These are phyloP conservation scores for Tolypocladium endophyticum DNA, from an alignment of 2,329 filamentous ascomycete species.

Conservation along the genomic window DNA sequence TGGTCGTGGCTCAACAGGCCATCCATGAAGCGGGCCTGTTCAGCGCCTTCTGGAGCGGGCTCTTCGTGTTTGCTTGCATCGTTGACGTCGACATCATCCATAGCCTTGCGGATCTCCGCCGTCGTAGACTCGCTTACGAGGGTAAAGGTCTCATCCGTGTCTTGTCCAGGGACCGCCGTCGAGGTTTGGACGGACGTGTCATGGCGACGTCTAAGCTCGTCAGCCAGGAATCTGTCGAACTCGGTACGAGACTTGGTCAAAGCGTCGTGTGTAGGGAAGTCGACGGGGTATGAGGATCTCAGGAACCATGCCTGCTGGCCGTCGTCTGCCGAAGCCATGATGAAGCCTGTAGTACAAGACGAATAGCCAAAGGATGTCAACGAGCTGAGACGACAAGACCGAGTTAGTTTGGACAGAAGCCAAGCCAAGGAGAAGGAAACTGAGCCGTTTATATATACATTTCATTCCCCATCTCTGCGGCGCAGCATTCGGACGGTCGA, in stretches of 20 bases:
- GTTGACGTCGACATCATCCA: slow-evolving; percentile 3
- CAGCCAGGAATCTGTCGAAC: slow-evolving; percentile 20
- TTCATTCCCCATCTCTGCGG: background rate
- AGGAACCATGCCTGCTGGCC: slow-evolving; percentile 25
- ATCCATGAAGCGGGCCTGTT: slow-evolving; percentile 21
- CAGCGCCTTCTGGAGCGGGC: background rate
- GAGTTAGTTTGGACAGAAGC: background rate
- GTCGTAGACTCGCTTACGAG: slow-evolving; percentile 14
- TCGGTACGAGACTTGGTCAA: slow-evolving; percentile 19
- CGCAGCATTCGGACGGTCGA: background rate
- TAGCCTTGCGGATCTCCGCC: slow-evolving; percentile 10
- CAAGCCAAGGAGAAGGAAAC: background rate
- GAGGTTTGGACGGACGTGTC: slow-evolving; percentile 1
- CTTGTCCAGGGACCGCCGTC: background rate
- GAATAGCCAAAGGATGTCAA: background rate
- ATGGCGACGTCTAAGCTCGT: slow-evolving; percentile 11
- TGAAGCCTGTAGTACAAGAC: background rate
- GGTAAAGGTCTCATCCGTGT: slow-evolving; percentile 14
- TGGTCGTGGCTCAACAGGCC: slow-evolving; percentile 15
- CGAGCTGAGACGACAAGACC: background rate
- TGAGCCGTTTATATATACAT: background rate
- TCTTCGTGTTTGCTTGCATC: background rate
- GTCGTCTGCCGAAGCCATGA: slow-evolving; percentile 5
- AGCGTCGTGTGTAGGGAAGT: slow-evolving; percentile 24
- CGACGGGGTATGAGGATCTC: slow-evolving; percentile 24